These are phyloP conservation scores for Brassica cretica DNA, from an alignment of 345 rosid species.

Conservation along the genomic window DNA sequence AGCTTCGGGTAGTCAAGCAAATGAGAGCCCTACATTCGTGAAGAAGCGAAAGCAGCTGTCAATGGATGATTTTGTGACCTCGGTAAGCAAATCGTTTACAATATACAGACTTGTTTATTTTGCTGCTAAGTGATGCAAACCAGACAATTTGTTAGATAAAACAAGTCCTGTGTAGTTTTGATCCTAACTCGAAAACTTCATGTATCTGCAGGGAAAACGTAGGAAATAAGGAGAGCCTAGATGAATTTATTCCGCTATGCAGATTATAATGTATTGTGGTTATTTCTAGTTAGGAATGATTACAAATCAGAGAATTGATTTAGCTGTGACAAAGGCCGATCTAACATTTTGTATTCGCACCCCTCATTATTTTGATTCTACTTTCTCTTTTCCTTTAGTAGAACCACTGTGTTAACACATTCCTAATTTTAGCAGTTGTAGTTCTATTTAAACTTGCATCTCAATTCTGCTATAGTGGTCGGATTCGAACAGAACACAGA, in stretches of 20 bases:
- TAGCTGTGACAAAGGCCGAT: background rate
- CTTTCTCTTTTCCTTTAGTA: background rate
- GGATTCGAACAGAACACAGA: background rate
- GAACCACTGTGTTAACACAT: background rate
- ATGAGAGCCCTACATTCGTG: constrained; percentile 58
- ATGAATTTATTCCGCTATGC: background rate
- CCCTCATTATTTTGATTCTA: background rate
- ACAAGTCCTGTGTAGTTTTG: background rate
- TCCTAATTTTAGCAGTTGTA: background rate
- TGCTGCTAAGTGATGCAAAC: background rate
- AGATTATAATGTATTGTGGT: background rate
- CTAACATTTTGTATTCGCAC: constrained; percentile 13
- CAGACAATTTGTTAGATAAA: background rate
- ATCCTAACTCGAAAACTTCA: constrained; percentile 14
- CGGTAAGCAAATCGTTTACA: constrained; percentile 38
- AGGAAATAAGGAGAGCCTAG: constrained; percentile 47
- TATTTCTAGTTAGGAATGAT: background rate
- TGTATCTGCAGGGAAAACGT: constrained; percentile 62
- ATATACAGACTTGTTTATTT: background rate
- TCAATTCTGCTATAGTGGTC: background rate
- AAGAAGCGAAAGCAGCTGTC: constrained; percentile 85
- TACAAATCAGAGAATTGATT: constrained; percentile 11
- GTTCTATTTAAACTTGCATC: background rate
- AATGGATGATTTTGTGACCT: constrained; percentile 73
- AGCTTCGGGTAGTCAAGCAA: constrained; percentile 55